Base-by-base conservation (phyloP, 345 rosid species). In the Firmiana major region DNA sequence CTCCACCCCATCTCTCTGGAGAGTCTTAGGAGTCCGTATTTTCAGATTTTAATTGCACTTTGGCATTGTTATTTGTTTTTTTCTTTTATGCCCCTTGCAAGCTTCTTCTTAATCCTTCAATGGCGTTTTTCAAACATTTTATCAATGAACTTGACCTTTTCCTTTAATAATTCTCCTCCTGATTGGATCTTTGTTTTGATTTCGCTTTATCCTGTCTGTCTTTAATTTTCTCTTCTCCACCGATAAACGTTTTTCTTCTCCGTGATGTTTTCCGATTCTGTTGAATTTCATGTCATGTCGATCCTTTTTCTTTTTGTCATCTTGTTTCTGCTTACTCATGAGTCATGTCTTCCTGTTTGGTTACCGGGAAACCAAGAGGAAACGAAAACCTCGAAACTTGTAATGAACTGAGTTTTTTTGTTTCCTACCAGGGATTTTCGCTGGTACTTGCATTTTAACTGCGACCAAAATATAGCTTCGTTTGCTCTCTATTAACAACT, bases 21-120 rank as follows among this genome's bases (percentile, higher is more conserved):
- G 24, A 7, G 54, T 57, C 59, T 42, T 58, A 4, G 46, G 28
- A 58, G 21, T 42, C 17, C 4, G n/a, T 74, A 6, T 77, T 68
- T 71, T 76, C 62, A 28, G 45, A 66, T 71, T 65, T 22, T 34
- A 22, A 19, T 81, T 64, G 36, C 31, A 69, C 42, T 71, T 54
- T 16, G 65, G 4, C 28, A 49, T 0, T 40, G 42, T 34, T 51
- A n/a, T 51, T 71, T 51, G 3, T 51, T 8, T 53, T 24, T 26
- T 80, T 66, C 6, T 40, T 40, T 7, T 40, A 40, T 6, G 0
- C 1, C 1, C 8, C 8, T 40, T 40, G 1, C 42, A 42, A 38
- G 9, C 45, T 63, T 31, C 59, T 48, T 73, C 45, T 16, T 58
- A 46, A 31, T 53, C n/a, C n/a, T 31, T 38, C 24, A 1, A 2